These are phyloP conservation scores for Trichoderma polysporum DNA, from an alignment of 2,329 filamentous ascomycete species.

Conservation along the genomic window DNA sequence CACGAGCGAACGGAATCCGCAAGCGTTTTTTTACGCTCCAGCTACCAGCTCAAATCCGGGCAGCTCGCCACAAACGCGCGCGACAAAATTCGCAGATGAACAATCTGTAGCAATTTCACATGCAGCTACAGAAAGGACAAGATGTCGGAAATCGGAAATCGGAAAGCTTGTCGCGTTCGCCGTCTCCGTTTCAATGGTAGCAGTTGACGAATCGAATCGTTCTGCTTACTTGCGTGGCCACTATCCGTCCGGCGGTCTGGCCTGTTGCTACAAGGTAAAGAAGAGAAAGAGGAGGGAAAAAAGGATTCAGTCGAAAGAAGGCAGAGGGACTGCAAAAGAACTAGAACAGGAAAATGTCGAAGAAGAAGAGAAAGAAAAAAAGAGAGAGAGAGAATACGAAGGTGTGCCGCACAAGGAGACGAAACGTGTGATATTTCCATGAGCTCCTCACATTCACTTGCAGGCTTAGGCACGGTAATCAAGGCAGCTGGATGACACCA, in stretches of 20 bases:
- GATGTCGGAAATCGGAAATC: neutral
- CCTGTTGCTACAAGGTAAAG: neutral
- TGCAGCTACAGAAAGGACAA: neutral
- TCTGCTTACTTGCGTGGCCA: neutral
- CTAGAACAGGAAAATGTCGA: neutral
- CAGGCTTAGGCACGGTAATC: neutral
- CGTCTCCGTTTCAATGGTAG: neutral
- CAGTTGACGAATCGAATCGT: slow-evolving; percentile 13
- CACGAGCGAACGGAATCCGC: neutral
- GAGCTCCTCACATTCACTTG: slow-evolving; percentile 19
- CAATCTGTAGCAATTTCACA: neutral
- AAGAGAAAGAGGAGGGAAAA: neutral
- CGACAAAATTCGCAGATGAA: neutral
- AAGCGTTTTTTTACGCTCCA: slow-evolving; percentile 5
- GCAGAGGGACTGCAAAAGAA: neutral
- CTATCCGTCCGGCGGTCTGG: slow-evolving; percentile 7
- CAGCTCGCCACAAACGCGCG: slow-evolving; percentile 3
- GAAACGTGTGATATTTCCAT: slow-evolving; percentile 8
- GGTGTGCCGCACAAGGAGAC: slow-evolving; percentile 19
- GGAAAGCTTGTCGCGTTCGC: neutral
- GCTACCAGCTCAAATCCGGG: slow-evolving; percentile 2
- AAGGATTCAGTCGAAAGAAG: neutral
- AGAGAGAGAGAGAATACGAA: slow-evolving; percentile 18
- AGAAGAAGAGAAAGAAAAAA: neutral
- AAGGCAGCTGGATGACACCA: slow-evolving; percentile 3